These are phyloP conservation scores for Lepidium aucheri DNA, from an alignment of 345 rosid species.

Conservation along the genomic window DNA sequence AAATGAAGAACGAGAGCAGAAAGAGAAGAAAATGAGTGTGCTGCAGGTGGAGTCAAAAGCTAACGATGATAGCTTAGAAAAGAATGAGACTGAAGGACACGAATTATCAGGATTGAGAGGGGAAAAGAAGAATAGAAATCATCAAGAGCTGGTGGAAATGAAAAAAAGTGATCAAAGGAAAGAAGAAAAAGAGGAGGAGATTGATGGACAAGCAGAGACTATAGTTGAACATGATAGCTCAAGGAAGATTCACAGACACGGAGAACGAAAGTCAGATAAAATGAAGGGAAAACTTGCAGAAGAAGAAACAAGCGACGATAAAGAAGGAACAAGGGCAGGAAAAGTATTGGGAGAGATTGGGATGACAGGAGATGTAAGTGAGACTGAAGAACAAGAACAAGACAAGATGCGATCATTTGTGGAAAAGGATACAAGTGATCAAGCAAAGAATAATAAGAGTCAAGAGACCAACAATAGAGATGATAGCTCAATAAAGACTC, in stretches of 20 bases:
- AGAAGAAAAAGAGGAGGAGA: not conserved
- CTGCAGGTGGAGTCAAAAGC: not conserved
- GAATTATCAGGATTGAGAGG: no score
- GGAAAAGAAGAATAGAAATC: no score
- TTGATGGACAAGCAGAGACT: not conserved
- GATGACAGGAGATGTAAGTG: not conserved
- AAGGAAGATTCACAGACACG: not conserved
- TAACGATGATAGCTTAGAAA: not conserved
- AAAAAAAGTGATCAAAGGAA: constrained; percentile 1
- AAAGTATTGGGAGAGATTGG: not conserved
- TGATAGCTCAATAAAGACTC: not conserved
- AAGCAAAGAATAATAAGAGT: not conserved
- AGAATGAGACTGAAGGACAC: no score
- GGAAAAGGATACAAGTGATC: not conserved
- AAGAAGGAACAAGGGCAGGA: constrained; percentile 2
- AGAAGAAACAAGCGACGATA: not conserved
- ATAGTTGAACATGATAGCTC: not conserved
- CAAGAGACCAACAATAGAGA: not conserved
- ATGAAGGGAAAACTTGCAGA: not conserved
- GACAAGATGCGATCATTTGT: not conserved
- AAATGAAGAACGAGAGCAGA: not conserved
- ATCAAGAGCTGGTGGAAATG: not conserved
- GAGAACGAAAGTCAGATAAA: not conserved
- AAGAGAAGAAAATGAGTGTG: not conserved
- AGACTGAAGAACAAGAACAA: not conserved